Percentiles rank a stretch among this genome's conserved stretches.
Conservation (phyloP, 768 basidiomycete species). For the Calvatia gigantea region DNA sequence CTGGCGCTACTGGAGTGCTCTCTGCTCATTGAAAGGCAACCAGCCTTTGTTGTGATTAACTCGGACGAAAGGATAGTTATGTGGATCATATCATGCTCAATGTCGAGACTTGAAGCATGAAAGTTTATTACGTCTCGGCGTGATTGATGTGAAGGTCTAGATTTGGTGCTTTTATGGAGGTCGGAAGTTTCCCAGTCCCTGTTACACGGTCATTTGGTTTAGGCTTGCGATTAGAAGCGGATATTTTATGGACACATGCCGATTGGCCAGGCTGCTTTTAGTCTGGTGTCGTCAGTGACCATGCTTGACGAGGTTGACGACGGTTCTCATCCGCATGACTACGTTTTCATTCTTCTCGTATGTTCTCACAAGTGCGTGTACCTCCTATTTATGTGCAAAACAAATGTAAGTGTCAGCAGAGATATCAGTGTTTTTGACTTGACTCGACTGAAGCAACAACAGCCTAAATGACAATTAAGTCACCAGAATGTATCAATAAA, state of each 20-base stretch:
- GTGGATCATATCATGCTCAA: not conserved
- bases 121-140: not conserved
- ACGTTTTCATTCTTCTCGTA: not conserved
- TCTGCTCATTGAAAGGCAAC: too few species aligned
- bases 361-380: not conserved
- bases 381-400: not conserved
- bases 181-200: not conserved
- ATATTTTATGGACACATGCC: not conserved
- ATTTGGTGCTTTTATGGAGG: not conserved
- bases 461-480: not conserved
- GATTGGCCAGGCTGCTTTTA: not conserved
- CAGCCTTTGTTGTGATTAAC: not conserved
- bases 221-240: not conserved
- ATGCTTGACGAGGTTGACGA: not conserved
- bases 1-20: too few species aligned
- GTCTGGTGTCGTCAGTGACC: not conserved
- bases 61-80: not conserved
- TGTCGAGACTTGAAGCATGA: not conserved
- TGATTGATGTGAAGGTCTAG: too few species aligned
- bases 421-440: not conserved
- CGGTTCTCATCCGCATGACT: slow-evolving; percentile 3
- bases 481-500: not conserved
- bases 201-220: not conserved
- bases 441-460: not conserved
- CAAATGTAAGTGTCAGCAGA: not conserved